Evolutionary conservation across 805 yeast genomes (phyloP), one percentile per base, ranked within the genome.

Genomic region (Pichia californica): DNA sequence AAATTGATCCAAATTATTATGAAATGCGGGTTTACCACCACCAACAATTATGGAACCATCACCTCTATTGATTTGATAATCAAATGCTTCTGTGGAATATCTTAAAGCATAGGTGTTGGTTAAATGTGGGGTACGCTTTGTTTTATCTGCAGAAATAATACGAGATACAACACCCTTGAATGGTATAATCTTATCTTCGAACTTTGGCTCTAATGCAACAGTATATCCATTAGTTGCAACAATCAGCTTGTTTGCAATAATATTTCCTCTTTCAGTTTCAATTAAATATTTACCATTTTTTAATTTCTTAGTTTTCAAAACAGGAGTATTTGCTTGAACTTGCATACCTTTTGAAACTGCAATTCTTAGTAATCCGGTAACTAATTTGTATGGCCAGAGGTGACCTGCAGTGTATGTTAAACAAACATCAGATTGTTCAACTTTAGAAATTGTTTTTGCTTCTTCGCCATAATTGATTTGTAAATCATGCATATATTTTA

Each of bases 381-480:
- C 59, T 5, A 72, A 53, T 47, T 65, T 65, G 52, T 71, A 68
- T 3, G 76, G 73, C 64, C 73, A 69, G 38, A 71, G 54, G 4
- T 67, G 64, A 4, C 70, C 68, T 5, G 74, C 73, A 6, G 56
- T 16, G 20, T 33, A 33, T 3, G 36, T 33, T 23, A 33, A 33
- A 33, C 36, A 33, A 19, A 33, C 25, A 2, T 26, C 14, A 8
- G 36, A 33, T 16, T 14, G 10, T 33, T 47, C 36, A 33, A 33
- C 25, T 23, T 33, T 33, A 8, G 36, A 33, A 8, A 33, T 33
- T 9, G 15, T 15, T 11, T 33, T 33, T 7, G 36, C 36, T 9
- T 33, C 36, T 20, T n/a, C 23, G 13, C 36, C 36, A 33, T 20
- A 33, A 18, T 31, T 33, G 26, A 33, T 33, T 27, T 33, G 36